Conservation (phyloP, 106 monocot species). For the Acorus gramineus region DNA sequence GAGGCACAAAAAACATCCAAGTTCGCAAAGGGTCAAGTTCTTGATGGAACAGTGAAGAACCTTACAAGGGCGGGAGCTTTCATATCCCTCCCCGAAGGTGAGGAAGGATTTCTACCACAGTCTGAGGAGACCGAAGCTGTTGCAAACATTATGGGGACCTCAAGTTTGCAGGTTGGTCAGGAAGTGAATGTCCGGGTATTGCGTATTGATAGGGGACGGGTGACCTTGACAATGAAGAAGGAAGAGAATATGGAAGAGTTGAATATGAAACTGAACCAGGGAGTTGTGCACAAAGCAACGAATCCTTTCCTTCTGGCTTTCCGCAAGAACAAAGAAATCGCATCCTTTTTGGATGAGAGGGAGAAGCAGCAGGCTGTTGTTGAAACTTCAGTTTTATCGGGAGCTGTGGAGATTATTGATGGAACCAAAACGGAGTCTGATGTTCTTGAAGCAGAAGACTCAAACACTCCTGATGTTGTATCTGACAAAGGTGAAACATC, state of each 20-base stretch:
- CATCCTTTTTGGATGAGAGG: conserved; percentile 54
- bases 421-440: conserved; percentile 4
- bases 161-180: conserved; percentile 54
- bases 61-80: conserved; percentile 56
- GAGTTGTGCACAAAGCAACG: conserved; percentile 45
- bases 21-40: conserved; percentile 47
- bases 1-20: conserved; percentile 34
- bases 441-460: conserved; percentile 8
- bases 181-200: conserved; percentile 67
- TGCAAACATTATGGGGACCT: conserved; percentile 44
- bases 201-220: conserved; percentile 59
- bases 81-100: conserved; percentile 69
- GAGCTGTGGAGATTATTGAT: neutral
- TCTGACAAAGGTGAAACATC: neutral
- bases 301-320: conserved; percentile 75
- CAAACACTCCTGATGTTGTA: conserved; percentile 6
- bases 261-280: conserved; percentile 55
- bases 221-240: conserved; percentile 85
- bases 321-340: conserved; percentile 72
- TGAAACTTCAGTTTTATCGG: too few relatives aligned
- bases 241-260: conserved; percentile 61
- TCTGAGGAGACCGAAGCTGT: conserved; percentile 73
- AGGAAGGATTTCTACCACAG: conserved; percentile 82
- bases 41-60: conserved; percentile 74
- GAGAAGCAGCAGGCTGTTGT: conserved; percentile 29